These are phyloP conservation scores for Ilex aquifolium DNA, from an alignment of 257 asterid genomes.

Conservation along the genomic window DNA sequence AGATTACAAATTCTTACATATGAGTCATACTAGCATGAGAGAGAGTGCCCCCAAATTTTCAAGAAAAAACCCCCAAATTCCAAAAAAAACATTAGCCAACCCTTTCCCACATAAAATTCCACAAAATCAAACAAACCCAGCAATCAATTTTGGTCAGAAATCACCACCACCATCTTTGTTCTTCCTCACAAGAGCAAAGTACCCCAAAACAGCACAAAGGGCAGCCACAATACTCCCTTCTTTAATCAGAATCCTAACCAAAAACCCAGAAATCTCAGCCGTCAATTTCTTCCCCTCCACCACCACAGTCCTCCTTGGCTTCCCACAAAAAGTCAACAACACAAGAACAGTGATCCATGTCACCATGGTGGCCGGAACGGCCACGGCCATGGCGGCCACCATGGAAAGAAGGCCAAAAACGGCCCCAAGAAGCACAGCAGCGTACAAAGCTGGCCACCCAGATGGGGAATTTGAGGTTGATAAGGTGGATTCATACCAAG, in stretches of 20 bases:
- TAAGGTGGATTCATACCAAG: constrained; percentile 44
- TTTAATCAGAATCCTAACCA: constrained; percentile 56
- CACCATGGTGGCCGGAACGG: constrained; percentile 79
- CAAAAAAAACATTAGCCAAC: too few relatives aligned
- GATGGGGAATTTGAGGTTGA: constrained; percentile 21
- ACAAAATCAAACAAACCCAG: too few relatives aligned
- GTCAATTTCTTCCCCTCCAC: constrained; percentile 80
- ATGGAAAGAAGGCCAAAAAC: constrained; percentile 74
- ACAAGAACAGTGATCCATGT: constrained; percentile 87
- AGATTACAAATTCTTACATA: too few relatives aligned
- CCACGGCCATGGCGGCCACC: constrained; percentile 87
- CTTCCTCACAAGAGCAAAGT: constrained; percentile 54
- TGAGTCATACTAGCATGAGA: too few relatives aligned
- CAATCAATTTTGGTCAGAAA: neutral
- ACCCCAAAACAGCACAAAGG: constrained; percentile 72
- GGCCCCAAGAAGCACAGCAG: constrained; percentile 53
- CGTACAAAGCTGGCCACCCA: constrained; percentile 62
- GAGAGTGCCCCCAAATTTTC: too few relatives aligned
- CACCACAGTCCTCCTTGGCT: constrained; percentile 64
- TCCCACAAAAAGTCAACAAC: constrained; percentile 66
- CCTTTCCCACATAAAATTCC: too few relatives aligned
- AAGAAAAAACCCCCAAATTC: too few relatives aligned
- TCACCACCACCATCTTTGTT: constrained; percentile 13
- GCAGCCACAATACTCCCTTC: constrained; percentile 89
- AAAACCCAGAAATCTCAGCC: constrained; percentile 67